phyloP scores from a whole-genome alignment of 2,329 filamentous ascomycete genomes.

The Diaporthe velutina region DNA sequence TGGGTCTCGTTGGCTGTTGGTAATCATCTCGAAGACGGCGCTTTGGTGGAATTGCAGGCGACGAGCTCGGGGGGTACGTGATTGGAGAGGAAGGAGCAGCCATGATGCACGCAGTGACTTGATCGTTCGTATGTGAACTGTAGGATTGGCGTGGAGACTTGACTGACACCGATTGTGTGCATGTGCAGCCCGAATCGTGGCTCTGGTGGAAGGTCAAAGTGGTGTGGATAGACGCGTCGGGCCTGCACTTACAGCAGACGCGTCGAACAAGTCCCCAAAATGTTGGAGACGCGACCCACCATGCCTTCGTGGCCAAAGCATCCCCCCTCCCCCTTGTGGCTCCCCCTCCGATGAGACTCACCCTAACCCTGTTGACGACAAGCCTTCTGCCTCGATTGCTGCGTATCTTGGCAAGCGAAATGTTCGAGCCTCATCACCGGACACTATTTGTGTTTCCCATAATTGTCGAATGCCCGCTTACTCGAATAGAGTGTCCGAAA shows the following conservation, averaged over 20 bases:
- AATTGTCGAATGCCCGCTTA: not conserved
- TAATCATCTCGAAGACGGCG: constrained; percentile 51
- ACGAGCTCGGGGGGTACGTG: constrained; percentile 45
- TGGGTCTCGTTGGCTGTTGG: constrained; percentile 47
- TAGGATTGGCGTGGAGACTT: not conserved
- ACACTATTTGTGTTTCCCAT: not conserved
- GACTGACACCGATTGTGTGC: not conserved
- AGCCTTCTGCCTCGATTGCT: not conserved
- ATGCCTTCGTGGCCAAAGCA: too few relatives aligned
- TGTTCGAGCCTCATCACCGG: not conserved
- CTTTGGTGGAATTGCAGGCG: constrained; percentile 50
- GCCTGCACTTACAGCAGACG: constrained; percentile 35
- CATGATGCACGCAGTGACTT: constrained; percentile 36
- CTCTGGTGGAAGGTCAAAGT: not conserved
- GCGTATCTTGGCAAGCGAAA: too few relatives aligned
- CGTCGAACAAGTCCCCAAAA: constrained; percentile 14
- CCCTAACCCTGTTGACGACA: constrained; percentile 33
- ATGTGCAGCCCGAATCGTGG: not conserved
- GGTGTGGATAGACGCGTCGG: constrained; percentile 36
- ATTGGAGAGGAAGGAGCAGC: constrained; percentile 45
- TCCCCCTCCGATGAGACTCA: not conserved
- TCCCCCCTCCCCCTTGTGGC: too few relatives aligned
- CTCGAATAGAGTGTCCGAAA: not conserved
- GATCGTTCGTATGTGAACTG: not conserved
- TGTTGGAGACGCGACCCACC: constrained; percentile 25